Evolutionary conservation across 164 flowering plant genomes (phyloP), one percentile per base, ranked within the genome.

Genomic region (Chimonanthus salicifolius): DNA sequence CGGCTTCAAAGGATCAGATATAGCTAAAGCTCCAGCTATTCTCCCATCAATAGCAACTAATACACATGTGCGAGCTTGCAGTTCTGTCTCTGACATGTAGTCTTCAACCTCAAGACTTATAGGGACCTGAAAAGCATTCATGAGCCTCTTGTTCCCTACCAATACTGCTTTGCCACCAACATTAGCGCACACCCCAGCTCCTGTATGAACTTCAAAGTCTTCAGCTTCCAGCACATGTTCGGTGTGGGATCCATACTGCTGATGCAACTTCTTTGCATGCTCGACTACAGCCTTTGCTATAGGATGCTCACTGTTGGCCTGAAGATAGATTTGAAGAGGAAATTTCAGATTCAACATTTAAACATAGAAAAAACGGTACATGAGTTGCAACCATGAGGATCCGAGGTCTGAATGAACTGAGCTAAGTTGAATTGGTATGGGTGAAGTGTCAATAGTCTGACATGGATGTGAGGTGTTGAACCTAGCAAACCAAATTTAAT

Each of bases 281-380:
- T 88, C 84, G 49, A 87, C 87, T 2, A 92, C 86, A 75, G 99
- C 92, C 83, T 89, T 95, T 78, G 94, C 99, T 44, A 95, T 78
- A 48, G 99, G 99, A 69, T 95, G 99, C 80, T 92, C 98, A 78
- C 99, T 95, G 77, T 94, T 92, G 73, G 81, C 92, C 99, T 92
- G 81, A 67, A 47, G 63, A 51, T 10, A 16, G 58, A 69, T 54
- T 54, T 54, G 16, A 54, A 54, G 4, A 54, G 16, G 60, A 54
- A 54, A 10, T 13, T 54, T 54, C 60, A 54, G 60, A 6, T 4
- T 5, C 4, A 11, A 11, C 60, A 54, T 54, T 54, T n/a, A 54
- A 6, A 54, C 60, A 54, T 54, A 33, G 33, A 33, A 33, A 33
- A 33, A 33, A 33, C 33, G 33, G 1, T 33, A 33, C 33, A 33